Base-by-base conservation (phyloP, 257 asterid genomes). In the Ilex aquifolium region DNA sequence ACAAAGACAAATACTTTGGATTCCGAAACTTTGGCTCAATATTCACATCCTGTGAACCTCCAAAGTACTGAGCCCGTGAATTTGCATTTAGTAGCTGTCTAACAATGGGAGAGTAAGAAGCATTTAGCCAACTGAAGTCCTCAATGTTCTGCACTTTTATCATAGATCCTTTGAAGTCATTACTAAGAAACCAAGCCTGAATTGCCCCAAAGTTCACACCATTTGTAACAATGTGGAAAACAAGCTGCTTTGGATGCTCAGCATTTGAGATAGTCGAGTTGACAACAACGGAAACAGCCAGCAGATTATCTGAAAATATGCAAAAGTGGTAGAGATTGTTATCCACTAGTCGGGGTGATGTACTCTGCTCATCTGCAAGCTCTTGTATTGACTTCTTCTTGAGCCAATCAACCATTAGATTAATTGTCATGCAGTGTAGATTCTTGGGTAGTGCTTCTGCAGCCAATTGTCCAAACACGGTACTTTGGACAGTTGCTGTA, bases 281-380 rank as follows among this genome's bases (percentile, higher is more conserved):
- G 63, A 90, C 85, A 2, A 83, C 95, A 13, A 77, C 95, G 7
- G 95, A 80, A 66, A 87, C 95, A 8, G 95, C 97, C 32, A 90
- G 62, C 61, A 83, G 65, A 63, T 90, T 90, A 70, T 90, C 97
- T 15, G 97, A 90, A 79, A 87, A 87, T 73, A 87, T 71, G 72
- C 97, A 90, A 17, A 90, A 90, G 75, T 90, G 97, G 78, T 87
- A 87, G 10, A 90, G 76, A 66, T 85, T 90, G 62, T 87, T 87
- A 76, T 87, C 97, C 27, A 81, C 77, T 17, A 90, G 65, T 36
- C 90, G 84, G 11, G 91, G 95, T n/a, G 92, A 90, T 80, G 77
- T 82, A 64, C 71, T 83, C 57, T 73, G 78, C 70, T 85, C 86
- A 29, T 78, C 79, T 29, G 88, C 91, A 76, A 76, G 79, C 68